Evolutionary conservation across 106 monocot species (phyloP).

Genomic region (Dactylorhiza incarnata): DNA sequence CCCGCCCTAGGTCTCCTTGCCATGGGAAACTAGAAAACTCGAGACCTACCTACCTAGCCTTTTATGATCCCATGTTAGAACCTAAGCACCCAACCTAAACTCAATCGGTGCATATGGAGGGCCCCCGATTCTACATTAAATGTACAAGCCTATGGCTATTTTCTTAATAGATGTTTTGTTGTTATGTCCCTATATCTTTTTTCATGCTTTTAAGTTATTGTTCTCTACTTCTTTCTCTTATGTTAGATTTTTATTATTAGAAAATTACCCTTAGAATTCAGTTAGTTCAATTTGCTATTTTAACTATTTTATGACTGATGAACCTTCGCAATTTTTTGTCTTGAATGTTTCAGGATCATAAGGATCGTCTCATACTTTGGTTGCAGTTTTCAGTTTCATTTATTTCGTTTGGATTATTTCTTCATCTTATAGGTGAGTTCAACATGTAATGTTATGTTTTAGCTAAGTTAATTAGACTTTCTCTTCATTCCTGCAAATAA

Average conservation of each 20-base stretch:
- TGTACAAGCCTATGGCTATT: too few relatives aligned
- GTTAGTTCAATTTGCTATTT: background rate
- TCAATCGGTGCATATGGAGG: too few relatives aligned
- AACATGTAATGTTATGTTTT: background rate
- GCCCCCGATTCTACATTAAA: too few relatives aligned
- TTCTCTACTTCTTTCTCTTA: background rate
- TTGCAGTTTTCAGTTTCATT: conserved; percentile 40
- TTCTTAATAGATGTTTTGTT: background rate
- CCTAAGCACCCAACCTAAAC: too few relatives aligned
- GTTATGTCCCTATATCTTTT: background rate
- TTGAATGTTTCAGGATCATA: conserved; percentile 49
- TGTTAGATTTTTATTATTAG: background rate
- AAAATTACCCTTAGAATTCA: background rate
- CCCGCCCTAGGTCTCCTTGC: too few relatives aligned
- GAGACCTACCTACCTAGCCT: too few relatives aligned
- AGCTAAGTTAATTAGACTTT: background rate
- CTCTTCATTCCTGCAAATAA: conserved; percentile 8
- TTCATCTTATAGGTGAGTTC: conserved; percentile 45
- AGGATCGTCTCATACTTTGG: conserved; percentile 47
- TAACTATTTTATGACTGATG: background rate
- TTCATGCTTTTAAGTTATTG: background rate
- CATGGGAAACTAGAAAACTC: too few relatives aligned
- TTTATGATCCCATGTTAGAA: too few relatives aligned
- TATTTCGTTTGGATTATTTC: conserved; percentile 44
- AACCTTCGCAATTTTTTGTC: background rate